Percentiles rank a stretch among this genome's conserved stretches.
These are phyloP conservation scores for Pisolithus albus DNA, from an alignment of 768 basidiomycete genomes.

Conservation along the genomic window DNA sequence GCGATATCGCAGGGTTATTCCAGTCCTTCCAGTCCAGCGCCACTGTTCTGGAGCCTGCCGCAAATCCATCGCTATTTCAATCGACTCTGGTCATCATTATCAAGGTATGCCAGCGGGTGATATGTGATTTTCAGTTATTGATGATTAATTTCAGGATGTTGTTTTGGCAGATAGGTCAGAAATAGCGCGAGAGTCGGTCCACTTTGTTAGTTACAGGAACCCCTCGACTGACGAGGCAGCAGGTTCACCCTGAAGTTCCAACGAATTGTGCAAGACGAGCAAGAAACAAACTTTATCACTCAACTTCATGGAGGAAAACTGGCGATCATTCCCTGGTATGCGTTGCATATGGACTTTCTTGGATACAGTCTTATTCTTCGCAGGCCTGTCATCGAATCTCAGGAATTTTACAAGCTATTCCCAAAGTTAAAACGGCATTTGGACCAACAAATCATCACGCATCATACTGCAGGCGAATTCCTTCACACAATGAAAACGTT, in stretches of 20 bases:
- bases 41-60: slow-evolving; percentile 43
- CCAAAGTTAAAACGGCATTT: slow-evolving; percentile 35
- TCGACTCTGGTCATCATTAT: slow-evolving; percentile 51
- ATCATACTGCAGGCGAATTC: slow-evolving; percentile 41
- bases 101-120: slow-evolving; percentile 30
- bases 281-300: slow-evolving; percentile 49
- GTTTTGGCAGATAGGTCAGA: slow-evolving; percentile 48
- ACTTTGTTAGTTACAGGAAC: neutral
- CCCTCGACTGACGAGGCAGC: neutral
- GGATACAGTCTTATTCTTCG: neutral
- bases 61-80: slow-evolving; percentile 47
- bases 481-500: slow-evolving; percentile 46
- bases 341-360: too few species aligned
- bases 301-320: slow-evolving; percentile 44
- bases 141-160: slow-evolving; percentile 40
- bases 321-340: slow-evolving; percentile 45
- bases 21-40: slow-evolving; percentile 48
- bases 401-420: slow-evolving; percentile 46
- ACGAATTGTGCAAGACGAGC: slow-evolving; percentile 49
- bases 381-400: slow-evolving; percentile 47
- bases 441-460: slow-evolving; percentile 38
- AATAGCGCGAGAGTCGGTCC: slow-evolving; percentile 44
- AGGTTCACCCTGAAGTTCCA: slow-evolving; percentile 47
- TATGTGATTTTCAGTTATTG: neutral
- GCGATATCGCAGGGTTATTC: slow-evolving; percentile 48